These are phyloP conservation scores for Irpex lacteus DNA, from an alignment of 1,284 basidiomycete species.

Conservation along the genomic window DNA sequence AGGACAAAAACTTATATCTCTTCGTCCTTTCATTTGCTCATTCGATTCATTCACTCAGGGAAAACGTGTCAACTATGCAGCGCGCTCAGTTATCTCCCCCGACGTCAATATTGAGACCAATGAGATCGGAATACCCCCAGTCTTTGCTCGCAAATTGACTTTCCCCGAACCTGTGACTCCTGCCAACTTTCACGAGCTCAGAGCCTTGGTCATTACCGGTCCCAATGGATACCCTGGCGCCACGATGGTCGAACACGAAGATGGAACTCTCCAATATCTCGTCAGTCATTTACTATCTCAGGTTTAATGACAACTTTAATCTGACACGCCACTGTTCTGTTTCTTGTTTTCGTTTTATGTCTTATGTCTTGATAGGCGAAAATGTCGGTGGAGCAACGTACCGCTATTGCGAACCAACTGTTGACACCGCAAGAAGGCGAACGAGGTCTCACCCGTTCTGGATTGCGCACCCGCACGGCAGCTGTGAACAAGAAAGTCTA, in stretches of 20 bases:
- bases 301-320: no score
- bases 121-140: conserved; percentile 97
- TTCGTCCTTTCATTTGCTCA: no score
- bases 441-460: conserved; percentile 46
- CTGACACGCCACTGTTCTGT: not conserved
- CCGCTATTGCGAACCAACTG: conserved; percentile 96
- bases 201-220: conserved; percentile 91
- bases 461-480: conserved; percentile 68
- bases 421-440: conserved; percentile 87
- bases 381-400: conserved; percentile 83
- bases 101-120: conserved; percentile 99
- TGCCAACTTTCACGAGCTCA: conserved; percentile 87
- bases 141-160: conserved; percentile 96
- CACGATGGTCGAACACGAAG: conserved; percentile 92
- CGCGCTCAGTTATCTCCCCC: conserved; percentile 98
- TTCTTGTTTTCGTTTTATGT: not conserved
- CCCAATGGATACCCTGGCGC: conserved; percentile 92
- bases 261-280: conserved; percentile 83
- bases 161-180: conserved; percentile 97
- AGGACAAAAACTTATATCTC: no score
- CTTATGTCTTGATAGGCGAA: conserved; percentile 59
- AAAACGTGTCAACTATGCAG: conserved; percentile 99
- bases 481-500: conserved; percentile 97
- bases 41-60: conserved; percentile 54
- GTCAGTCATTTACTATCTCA: conserved; percentile 37